A percentile compares a stretch with the other conserved stretches of the same genome.
These are phyloP conservation scores for Lathyrus sativus DNA, from an alignment of 306 rosid genomes.

Conservation along the genomic window DNA sequence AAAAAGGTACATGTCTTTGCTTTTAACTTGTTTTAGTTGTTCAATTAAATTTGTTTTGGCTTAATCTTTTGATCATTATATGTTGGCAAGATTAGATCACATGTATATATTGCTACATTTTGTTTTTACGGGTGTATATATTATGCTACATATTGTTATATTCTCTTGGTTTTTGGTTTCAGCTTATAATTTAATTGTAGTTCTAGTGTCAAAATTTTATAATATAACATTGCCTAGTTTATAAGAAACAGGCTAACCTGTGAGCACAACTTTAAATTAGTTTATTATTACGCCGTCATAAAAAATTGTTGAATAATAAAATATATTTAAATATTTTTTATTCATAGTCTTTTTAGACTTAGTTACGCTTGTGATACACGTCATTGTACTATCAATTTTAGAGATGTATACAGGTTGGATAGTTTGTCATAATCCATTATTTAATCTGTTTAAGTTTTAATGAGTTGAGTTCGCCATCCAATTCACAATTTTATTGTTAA, in stretches of 20 bases:
- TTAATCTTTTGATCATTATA: not conserved
- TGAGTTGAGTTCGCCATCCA: too few species aligned
- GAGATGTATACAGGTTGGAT: too few species aligned
- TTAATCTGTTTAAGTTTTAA: too few species aligned
- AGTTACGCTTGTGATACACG: too few species aligned
- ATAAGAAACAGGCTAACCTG: not conserved
- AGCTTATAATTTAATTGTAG: not conserved
- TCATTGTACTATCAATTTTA: too few species aligned
- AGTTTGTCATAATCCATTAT: too few species aligned
- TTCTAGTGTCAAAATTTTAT: not conserved
- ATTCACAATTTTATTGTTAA: too few species aligned
- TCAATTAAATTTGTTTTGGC: not conserved
- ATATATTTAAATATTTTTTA: too few species aligned
- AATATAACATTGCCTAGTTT: not conserved
- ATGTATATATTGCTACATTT: not conserved
- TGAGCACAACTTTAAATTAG: not conserved
- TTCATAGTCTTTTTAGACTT: not conserved
- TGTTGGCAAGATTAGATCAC: not conserved
- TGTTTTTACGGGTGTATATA: too few species aligned
- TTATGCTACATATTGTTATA: not conserved
- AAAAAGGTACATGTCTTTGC: conserved; percentile 35
- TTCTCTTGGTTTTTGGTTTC: not conserved
- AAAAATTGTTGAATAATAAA: too few species aligned
- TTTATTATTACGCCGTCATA: not conserved
- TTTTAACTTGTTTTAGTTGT: not conserved